Evolutionary conservation across 495 filamentous ascomycete genomes (phyloP), one percentile per base, ranked within the genome.

Genomic region (Aspergillus biplanus): DNA sequence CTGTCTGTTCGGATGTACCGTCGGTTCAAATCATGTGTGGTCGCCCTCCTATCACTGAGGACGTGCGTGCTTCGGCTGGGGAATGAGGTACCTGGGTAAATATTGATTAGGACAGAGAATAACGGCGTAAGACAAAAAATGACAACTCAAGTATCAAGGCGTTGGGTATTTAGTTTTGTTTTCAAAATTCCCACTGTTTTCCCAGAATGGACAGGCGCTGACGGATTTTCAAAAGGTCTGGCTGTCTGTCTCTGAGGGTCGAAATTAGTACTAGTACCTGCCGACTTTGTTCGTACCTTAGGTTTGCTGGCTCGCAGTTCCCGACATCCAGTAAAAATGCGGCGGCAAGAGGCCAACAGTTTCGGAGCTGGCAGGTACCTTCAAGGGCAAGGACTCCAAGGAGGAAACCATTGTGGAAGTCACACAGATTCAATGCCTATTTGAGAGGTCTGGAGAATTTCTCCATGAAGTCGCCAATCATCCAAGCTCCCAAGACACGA

Each of bases 401-500:
- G 12, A 48, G 16, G 46, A 21, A 7, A 16, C 46, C 39, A 9
- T 48, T 48, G 12, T 48, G n/a, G 46, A 16, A 13, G 16, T 12
- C 46, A 48, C 46, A 48, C 46, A 48, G 47, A 49, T 13, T 6
- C n/a, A 49, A 13, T 16, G 12, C 0, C 47, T 49, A 49, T 49
- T 8, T 16, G 21, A 49, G 6, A 49, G 21, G 21, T 21, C 47
- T 49, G 47, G 55, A 57, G 35, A 57, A 57, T 57, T 46, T 57
- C 31, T 57, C 55, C 55, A 57, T 27, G 31, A 47, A 21, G 55
- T 44, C 32, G 55, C 18, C 55, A 57, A 49, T 49, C 47, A 49
- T 16, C 47, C 47, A 16, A 18, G 47, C 47, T 49, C 47, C 47
- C 21, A 27, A 49, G 5, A 27, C 9, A 49, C 47, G n/a, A 16